These are phyloP conservation scores for Scutellaria minor DNA, from an alignment of 257 asterid species.

Conservation along the genomic window DNA sequence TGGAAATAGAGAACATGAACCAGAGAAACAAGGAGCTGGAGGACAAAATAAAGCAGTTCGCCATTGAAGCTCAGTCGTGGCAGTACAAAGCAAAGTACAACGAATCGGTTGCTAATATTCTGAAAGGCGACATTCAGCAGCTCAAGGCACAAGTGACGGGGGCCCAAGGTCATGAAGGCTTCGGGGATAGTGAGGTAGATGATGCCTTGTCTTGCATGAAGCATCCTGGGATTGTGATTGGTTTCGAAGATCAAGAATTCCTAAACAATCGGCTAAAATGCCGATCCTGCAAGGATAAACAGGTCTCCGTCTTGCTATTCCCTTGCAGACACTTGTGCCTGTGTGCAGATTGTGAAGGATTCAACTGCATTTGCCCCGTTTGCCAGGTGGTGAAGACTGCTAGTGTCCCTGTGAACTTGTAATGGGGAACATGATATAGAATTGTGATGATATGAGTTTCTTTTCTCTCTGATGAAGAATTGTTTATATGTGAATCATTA, in stretches of 20 bases:
- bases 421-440: constrained; percentile 16
- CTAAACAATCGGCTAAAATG: constrained; percentile 41
- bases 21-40: constrained; percentile 62
- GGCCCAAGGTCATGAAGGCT: constrained; percentile 56
- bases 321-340: constrained; percentile 74
- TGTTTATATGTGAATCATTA: constrained; percentile 33
- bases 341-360: constrained; percentile 59
- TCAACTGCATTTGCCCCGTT: constrained; percentile 54
- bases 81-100: constrained; percentile 63
- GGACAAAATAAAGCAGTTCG: constrained; percentile 57
- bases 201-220: constrained; percentile 54
- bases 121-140: constrained; percentile 59
- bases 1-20: constrained; percentile 55
- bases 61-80: constrained; percentile 70
- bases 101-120: constrained; percentile 54
- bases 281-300: constrained; percentile 50
- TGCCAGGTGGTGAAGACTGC: constrained; percentile 71
- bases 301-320: constrained; percentile 48
- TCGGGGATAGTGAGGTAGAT: constrained; percentile 63
- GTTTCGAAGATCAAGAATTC: constrained; percentile 16
- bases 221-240: constrained; percentile 18
- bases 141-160: constrained; percentile 50
- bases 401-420: constrained; percentile 60
- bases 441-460: constrained; percentile 21
- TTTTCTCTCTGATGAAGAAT: constrained; percentile 15